Evolutionary conservation across 495 filamentous ascomycete genomes (phyloP).

Genomic region (Penicillium taxi): DNA sequence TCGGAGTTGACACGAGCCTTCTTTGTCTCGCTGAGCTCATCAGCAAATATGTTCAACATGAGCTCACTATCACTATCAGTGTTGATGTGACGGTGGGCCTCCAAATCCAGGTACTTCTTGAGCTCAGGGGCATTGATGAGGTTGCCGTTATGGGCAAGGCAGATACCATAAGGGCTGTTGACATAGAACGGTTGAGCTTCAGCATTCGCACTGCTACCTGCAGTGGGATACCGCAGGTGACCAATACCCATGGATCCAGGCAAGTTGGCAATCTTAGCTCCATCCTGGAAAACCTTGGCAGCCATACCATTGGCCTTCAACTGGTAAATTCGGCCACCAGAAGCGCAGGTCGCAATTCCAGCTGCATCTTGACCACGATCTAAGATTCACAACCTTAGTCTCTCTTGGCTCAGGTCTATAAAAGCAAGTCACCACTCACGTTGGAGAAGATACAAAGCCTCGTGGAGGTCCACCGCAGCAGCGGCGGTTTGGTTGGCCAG

Average conservation of each 20-base stretch:
- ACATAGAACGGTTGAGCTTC: slow-evolving; percentile 76
- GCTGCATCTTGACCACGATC: slow-evolving; percentile 84
- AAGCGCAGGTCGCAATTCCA: slow-evolving; percentile 69
- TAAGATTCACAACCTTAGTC: slow-evolving; percentile 18
- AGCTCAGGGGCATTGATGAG: slow-evolving; percentile 86
- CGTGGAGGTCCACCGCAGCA: slow-evolving; percentile 76
- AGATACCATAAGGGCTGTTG: slow-evolving; percentile 79
- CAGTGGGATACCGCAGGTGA: slow-evolving; percentile 86
- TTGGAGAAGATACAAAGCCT: slow-evolving; percentile 82
- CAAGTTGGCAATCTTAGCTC: slow-evolving; percentile 65
- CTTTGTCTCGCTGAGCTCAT: slow-evolving; percentile 88
- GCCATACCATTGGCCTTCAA: slow-evolving; percentile 92
- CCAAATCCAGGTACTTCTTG: slow-evolving; percentile 69
- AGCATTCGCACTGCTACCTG: slow-evolving; percentile 66
- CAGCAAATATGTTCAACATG: slow-evolving; percentile 92
- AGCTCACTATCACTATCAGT: slow-evolving; percentile 92
- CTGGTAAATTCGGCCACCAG: slow-evolving; percentile 76
- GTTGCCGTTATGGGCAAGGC: slow-evolving; percentile 76
- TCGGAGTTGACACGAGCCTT: slow-evolving; percentile 90
- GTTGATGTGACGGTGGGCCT: slow-evolving; percentile 93
- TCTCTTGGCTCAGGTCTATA: slow-evolving; percentile 1
- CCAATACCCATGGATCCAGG: slow-evolving; percentile 86
- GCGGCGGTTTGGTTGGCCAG: slow-evolving; percentile 57
- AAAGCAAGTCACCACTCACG: slow-evolving; percentile 30
- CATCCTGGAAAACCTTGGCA: slow-evolving; percentile 75